Conservation (phyloP, 108 stramenopile species). For the Fragilaria radians region DNA sequence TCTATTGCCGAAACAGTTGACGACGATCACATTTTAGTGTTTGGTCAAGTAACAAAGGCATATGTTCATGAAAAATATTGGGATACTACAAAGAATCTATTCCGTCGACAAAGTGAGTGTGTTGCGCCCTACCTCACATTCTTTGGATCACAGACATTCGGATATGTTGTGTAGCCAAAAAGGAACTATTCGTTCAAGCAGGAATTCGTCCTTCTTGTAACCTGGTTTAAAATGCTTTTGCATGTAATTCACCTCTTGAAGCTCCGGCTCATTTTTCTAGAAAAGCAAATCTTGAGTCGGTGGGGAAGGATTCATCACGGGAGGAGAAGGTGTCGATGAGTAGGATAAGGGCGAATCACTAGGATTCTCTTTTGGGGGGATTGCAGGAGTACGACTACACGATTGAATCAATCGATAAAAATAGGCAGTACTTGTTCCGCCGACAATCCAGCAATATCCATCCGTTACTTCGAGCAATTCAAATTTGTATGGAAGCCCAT, state of each 20-base stretch:
- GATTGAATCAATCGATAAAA: conserved; percentile 26
- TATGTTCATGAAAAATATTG: conserved; percentile 48
- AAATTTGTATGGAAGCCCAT: conserved; percentile 23
- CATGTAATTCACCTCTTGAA: no score
- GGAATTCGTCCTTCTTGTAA: no score
- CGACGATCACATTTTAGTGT: conserved; percentile 45
- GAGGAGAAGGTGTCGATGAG: background rate
- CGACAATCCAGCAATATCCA: conserved; percentile 40
- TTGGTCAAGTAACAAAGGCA: conserved; percentile 40
- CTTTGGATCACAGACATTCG: conserved; percentile 65
- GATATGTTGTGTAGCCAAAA: conserved; percentile 29
- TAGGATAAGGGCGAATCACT: background rate
- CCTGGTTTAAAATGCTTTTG: no score
- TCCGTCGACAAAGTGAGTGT: conserved; percentile 22
- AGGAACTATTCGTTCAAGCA: background rate
- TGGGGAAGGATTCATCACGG: no score
- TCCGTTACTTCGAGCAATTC: conserved; percentile 36
- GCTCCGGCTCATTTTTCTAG: no score
- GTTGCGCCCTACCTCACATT: conserved; percentile 54
- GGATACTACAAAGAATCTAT: conserved; percentile 40
- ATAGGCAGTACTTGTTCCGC: conserved; percentile 39
- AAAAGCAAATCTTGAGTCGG: no score
- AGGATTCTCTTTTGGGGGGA: background rate
- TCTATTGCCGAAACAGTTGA: conserved; percentile 21
- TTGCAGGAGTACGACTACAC: background rate